These are phyloP conservation scores for Ulota crispa DNA, from an alignment of 225 moss, liverwort and hornwort genomes.

Conservation along the genomic window DNA sequence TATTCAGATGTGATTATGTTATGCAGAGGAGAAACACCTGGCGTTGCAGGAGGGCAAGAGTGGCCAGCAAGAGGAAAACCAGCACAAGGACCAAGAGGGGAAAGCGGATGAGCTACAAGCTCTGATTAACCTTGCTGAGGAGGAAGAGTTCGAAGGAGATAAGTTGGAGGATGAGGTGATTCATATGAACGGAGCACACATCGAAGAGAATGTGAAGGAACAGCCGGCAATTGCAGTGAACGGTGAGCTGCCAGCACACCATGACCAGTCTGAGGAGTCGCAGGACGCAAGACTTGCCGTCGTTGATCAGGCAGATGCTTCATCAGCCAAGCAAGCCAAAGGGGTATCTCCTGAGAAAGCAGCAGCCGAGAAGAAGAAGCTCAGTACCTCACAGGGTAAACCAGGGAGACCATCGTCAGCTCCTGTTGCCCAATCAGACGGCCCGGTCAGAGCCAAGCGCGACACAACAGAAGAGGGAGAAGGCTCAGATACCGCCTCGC, in stretches of 20 bases:
- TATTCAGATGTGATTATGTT: not conserved
- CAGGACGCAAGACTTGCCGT: constrained; percentile 1
- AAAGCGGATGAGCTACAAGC: constrained; percentile 42
- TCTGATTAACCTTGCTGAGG: constrained; percentile 63
- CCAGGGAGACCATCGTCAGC: constrained; percentile 48
- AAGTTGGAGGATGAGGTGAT: constrained; percentile 44
- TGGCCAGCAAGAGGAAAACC: not conserved
- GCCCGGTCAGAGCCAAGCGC: constrained; percentile 55
- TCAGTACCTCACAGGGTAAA: constrained; percentile 30
- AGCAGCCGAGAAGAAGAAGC: constrained; percentile 44
- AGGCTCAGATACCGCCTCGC: constrained; percentile 48
- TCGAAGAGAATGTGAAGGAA: constrained; percentile 26
- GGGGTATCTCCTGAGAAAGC: constrained; percentile 30
- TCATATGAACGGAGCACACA: constrained; percentile 26
- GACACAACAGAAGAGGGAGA: constrained; percentile 51
- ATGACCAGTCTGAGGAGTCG: constrained; percentile 15
- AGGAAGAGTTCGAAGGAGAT: constrained; percentile 64
- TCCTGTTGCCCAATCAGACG: constrained; percentile 43
- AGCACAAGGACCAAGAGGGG: constrained; percentile 5
- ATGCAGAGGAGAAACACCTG: constrained; percentile 3
- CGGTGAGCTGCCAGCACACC: constrained; percentile 16
- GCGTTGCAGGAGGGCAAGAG: not conserved
- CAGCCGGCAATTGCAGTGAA: constrained; percentile 14
- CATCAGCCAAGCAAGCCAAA: constrained; percentile 16
- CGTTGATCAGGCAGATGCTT: constrained; percentile 13